These are phyloP conservation scores for Tephrocybe sp. DNA, from an alignment of 768 basidiomycete genomes.

Conservation along the genomic window DNA sequence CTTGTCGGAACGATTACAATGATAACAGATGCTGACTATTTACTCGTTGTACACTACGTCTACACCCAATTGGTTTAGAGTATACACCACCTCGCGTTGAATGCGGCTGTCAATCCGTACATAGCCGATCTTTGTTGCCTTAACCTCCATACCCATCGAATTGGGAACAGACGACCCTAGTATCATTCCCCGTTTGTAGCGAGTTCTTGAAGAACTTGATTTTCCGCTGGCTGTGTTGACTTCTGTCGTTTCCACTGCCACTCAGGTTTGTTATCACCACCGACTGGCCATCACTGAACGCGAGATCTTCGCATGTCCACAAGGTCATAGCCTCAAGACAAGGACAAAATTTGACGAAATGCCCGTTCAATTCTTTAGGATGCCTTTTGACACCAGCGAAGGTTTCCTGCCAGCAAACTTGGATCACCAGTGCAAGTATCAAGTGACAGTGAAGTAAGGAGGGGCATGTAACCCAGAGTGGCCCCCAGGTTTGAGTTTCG, in stretches of 20 bases:
- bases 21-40: background rate
- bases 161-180: too few relatives aligned
- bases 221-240: too few relatives aligned
- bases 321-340: conserved; percentile 47
- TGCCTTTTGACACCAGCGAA: too few relatives aligned
- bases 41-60: conserved; percentile 1
- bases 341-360: conserved; percentile 47
- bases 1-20: background rate
- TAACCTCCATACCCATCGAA: too few relatives aligned
- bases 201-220: too few relatives aligned
- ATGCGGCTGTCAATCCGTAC: conserved; percentile 22
- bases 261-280: conserved; percentile 31
- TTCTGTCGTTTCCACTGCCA: background rate
- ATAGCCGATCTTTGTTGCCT: conserved; percentile 28
- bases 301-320: conserved; percentile 46
- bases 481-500: too few relatives aligned
- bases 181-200: too few relatives aligned
- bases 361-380: too few relatives aligned
- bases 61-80: too few relatives aligned
- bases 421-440: conserved; percentile 45
- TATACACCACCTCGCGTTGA: too few relatives aligned
- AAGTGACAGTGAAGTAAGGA: conserved; percentile 43
- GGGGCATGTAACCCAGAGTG: conserved; percentile 53
- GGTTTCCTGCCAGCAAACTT: too few relatives aligned
- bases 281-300: conserved; percentile 31